Conservation (phyloP, 345 rosid genomes). For the Microcos paniculata region DNA sequence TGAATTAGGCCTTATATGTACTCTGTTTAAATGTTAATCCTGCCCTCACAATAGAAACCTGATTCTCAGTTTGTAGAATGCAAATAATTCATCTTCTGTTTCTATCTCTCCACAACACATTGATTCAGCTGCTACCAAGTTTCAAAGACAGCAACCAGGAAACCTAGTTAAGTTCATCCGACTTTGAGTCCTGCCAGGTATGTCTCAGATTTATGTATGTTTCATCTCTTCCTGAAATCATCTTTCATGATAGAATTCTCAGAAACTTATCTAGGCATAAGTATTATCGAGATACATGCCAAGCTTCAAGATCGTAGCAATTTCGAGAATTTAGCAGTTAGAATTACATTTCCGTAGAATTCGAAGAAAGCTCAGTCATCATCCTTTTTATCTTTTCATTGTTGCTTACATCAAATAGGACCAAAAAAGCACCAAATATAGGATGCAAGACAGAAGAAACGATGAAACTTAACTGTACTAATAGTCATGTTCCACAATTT, state of each 20-base stretch:
- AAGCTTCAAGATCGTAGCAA: neutral
- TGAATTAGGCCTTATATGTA: neutral
- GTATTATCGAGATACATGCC: neutral
- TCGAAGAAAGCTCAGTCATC: neutral
- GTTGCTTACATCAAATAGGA: neutral
- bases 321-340: neutral
- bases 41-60: neutral
- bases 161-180: neutral
- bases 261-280: neutral
- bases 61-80: neutral
- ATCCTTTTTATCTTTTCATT: neutral
- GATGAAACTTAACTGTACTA: too few species aligned
- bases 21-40: neutral
- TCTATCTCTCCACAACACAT: neutral
- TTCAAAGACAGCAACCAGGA: neutral
- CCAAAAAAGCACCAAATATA: neutral
- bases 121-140: neutral
- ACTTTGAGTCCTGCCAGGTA: neutral
- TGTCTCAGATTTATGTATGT: neutral
- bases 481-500: neutral
- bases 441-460: too few species aligned
- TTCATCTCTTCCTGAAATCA: neutral
- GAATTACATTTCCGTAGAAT: neutral
- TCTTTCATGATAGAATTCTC: neutral
- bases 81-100: neutral